phyloP scores from a whole-genome alignment of 2,329 filamentous ascomycete species.

The Fusarium sp. region DNA sequence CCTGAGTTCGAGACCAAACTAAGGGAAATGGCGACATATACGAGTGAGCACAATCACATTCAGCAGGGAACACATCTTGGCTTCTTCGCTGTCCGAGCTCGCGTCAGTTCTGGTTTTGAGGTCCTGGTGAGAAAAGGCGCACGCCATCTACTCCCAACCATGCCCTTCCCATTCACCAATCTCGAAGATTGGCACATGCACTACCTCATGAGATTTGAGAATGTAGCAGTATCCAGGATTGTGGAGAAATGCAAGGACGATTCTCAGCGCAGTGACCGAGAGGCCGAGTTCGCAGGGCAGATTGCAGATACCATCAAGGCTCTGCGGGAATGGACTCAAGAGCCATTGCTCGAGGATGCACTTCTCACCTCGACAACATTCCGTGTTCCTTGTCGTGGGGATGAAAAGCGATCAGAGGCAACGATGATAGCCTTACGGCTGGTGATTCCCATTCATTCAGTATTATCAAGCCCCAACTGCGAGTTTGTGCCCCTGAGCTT shows the following conservation, averaged over 20 bases:
- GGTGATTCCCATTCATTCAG: constrained; percentile 72
- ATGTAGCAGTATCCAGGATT: constrained; percentile 55
- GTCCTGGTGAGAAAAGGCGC: constrained; percentile 70
- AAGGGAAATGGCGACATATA: constrained; percentile 73
- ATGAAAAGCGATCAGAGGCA: constrained; percentile 35
- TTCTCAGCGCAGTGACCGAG: constrained; percentile 53
- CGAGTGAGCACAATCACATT: constrained; percentile 60
- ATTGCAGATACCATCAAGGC: constrained; percentile 59
- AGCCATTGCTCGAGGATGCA: constrained; percentile 62
- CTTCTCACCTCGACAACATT: constrained; percentile 60
- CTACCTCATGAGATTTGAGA: constrained; percentile 65
- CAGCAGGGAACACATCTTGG: constrained; percentile 69
- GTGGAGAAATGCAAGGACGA: constrained; percentile 53
- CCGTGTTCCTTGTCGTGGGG: constrained; percentile 56
- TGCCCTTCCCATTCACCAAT: constrained; percentile 64
- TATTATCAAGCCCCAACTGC: constrained; percentile 64
- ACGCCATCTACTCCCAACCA: constrained; percentile 72
- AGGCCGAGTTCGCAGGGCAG: constrained; percentile 60
- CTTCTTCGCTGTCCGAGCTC: constrained; percentile 69
- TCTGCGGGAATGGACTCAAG: constrained; percentile 59
- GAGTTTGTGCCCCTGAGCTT: constrained; percentile 73
- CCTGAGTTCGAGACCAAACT: constrained; percentile 73
- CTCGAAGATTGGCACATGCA: constrained; percentile 69
- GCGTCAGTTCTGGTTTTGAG: constrained; percentile 70
- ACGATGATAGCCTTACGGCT: constrained; percentile 69